Conservation (phyloP, 192 early-diverging fungal species). For the Backusella psychrophila region DNA sequence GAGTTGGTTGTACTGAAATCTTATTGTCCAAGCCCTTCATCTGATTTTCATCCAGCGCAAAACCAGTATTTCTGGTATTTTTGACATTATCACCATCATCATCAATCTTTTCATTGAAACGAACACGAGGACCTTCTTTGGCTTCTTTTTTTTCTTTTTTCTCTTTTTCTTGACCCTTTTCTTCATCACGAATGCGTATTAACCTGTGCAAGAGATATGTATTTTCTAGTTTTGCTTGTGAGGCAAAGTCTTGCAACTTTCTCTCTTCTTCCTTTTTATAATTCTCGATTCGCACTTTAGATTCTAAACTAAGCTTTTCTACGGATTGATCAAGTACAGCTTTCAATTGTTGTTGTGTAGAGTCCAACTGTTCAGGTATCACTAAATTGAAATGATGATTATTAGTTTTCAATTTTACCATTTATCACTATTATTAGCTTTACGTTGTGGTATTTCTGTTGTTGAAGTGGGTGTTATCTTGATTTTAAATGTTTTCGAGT, state of each 20-base stretch:
- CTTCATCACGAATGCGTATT: not conserved
- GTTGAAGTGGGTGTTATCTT: not conserved
- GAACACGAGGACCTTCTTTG: not conserved
- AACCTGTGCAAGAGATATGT: constrained; percentile 7
- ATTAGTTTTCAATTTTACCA: not conserved
- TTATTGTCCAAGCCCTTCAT: not conserved
- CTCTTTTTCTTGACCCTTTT: not conserved
- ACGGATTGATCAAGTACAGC: not conserved
- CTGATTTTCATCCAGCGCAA: not conserved
- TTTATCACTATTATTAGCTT: not conserved
- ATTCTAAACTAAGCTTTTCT: constrained; percentile 15
- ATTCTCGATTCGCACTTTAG: constrained; percentile 15
- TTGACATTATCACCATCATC: not conserved
- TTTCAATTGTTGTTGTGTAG: constrained; percentile 11
- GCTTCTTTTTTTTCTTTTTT: not conserved
- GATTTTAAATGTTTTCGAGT: constrained; percentile 11
- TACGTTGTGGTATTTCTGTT: not conserved
- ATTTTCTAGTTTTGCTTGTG: constrained; percentile 7
- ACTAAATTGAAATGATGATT: not conserved
- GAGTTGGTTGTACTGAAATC: not conserved
- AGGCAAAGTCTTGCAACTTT: not conserved
- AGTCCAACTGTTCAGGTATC: constrained; percentile 4
- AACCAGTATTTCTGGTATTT: not conserved
- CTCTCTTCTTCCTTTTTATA: constrained; percentile 4
- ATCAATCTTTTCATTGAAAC: not conserved